Base-by-base conservation (phyloP, 441 rosid species). In the Pelargonium citronellum region DNA sequence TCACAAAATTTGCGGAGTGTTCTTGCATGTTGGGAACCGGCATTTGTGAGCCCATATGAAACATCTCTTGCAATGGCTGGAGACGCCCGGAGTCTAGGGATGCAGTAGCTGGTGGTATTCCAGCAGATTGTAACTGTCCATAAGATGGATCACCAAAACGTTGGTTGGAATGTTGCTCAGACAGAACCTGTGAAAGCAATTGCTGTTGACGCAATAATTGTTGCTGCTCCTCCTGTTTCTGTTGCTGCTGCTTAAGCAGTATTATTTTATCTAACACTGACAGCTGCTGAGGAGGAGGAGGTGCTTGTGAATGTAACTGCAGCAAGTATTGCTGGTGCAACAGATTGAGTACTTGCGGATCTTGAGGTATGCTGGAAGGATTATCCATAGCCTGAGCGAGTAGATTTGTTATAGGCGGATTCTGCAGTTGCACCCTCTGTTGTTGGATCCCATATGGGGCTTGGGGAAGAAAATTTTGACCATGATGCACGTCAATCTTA, bases 131-230 rank as follows among this genome's bases (percentile, higher is more conserved):
- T 66, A 80, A 79, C 53, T 77, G 84, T 43, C 89, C 89, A 83
- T 77, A 87, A 63, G 97, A 64, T 27, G 77, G 80, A 77, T 92
- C 97, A 67, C 82, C 84, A 67, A 85, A 75, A 19, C 62, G 79
- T 76, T 81, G 89, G 64, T 78, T 80, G 71, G 89, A 70, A 68
- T 89, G 92, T 71, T 85, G 97, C 75, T 89, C 96, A 58, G 87
- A 79, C 58, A 89, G 78, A 81, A 82, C 93, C 83, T 88, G 95
- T 46, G 97, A 87, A 70, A 87, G 86, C 70, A 92, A 79, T 74
- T 89, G 96, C 51, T 87, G 95, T 80, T 91, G 97, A 64, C 83
- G 82, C 83, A 94, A 75, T 74, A 91, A 77, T 81, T 89, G 92
- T 73, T 88, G 93, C 74, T 94, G 93, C 83, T 89, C 89, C 81